Conservation (phyloP, 2,329 filamentous ascomycete species). For the Sporothrix pseudoabietina region DNA sequence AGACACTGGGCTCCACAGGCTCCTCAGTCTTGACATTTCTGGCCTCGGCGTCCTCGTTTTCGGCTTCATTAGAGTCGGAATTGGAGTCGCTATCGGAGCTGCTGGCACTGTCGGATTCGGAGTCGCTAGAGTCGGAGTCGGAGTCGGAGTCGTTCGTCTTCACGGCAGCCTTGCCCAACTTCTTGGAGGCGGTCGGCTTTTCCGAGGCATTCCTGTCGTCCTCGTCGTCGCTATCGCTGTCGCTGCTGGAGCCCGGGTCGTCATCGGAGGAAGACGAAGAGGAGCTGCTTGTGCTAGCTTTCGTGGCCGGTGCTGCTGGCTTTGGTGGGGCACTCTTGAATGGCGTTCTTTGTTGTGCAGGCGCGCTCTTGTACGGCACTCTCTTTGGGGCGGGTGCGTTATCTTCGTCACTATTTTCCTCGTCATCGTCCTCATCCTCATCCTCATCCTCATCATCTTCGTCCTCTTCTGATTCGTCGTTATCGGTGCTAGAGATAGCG, state of each 20-base stretch:
- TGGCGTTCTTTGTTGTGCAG: background rate
- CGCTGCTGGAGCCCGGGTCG: constrained; percentile 10
- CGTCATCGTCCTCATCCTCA: background rate
- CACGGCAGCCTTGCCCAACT: background rate
- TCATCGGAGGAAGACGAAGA: background rate
- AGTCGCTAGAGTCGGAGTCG: background rate
- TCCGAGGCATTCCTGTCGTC: background rate
- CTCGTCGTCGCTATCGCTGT: constrained; percentile 4
- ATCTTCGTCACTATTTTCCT: constrained; percentile 5
- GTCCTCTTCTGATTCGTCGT: background rate
- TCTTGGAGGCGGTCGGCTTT: background rate
- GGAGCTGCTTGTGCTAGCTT: background rate
- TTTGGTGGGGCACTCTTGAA: constrained; percentile 10
- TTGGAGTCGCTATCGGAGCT: background rate
- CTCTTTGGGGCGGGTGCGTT: background rate
- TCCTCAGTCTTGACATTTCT: background rate
- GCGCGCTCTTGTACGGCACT: background rate
- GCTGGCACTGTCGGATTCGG: background rate
- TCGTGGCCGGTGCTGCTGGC: background rate
- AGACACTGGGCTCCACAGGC: background rate
- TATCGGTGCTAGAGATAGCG: background rate
- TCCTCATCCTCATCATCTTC: background rate
- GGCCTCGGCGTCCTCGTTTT: background rate
- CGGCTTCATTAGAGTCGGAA: constrained; percentile 10
- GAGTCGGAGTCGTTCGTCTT: background rate